Evolutionary conservation across 306 rosid genomes (phyloP).

Genomic region (Albizia julibrissin): DNA sequence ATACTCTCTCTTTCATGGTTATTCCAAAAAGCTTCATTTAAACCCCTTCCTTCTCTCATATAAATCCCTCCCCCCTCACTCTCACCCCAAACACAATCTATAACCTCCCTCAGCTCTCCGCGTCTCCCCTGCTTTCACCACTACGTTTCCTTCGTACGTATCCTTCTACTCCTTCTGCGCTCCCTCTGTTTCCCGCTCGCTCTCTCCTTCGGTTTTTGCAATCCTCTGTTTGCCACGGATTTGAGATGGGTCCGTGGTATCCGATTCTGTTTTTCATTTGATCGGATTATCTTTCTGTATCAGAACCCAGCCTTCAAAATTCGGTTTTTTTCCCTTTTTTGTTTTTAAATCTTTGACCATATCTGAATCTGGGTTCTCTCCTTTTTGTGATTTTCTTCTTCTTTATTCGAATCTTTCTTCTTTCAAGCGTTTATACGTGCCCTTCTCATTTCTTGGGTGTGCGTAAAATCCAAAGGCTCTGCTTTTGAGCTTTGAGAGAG

Average conservation of each 20-base stretch:
- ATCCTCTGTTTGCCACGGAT: background rate
- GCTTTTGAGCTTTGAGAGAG: constrained; percentile 42
- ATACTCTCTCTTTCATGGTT: constrained; percentile 7
- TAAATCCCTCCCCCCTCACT: constrained; percentile 31
- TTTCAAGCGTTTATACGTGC: background rate
- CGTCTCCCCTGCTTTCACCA: constrained; percentile 30
- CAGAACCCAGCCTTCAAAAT: constrained; percentile 36
- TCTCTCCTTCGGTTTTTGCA: constrained; percentile 19
- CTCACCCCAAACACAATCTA: background rate
- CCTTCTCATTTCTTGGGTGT: constrained; percentile 21
- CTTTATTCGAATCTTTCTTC: constrained; percentile 19
- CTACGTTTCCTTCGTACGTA: background rate
- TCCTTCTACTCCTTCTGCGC: background rate
- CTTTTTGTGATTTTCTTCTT: background rate
- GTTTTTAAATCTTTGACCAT: constrained; percentile 20
- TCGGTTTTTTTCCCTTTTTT: constrained; percentile 9
- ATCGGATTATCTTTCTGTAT: constrained; percentile 42
- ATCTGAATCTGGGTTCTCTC: constrained; percentile 31
- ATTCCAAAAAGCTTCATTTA: constrained; percentile 7
- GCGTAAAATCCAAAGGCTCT: background rate
- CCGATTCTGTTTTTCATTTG: constrained; percentile 60
- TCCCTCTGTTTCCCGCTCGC: constrained; percentile 40
- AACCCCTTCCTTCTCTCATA: constrained; percentile 57
- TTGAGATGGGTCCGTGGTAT: constrained; percentile 48
- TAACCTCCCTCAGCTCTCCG: background rate